Evolutionary conservation across 495 filamentous ascomycete species (phyloP).

Genomic region (Pyrenopolyporus hunteri): DNA sequence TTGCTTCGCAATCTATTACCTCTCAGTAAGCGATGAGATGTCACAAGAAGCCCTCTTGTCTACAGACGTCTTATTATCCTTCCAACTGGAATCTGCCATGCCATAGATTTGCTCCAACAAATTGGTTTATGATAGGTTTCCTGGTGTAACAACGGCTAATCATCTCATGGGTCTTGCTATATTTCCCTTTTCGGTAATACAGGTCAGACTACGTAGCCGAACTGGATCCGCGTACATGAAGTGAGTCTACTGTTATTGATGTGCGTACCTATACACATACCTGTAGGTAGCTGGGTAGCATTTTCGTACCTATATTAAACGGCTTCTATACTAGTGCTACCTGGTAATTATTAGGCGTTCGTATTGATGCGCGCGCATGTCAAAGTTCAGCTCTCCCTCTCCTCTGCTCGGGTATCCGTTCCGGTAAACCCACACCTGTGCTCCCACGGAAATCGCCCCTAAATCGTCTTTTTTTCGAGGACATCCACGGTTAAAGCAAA

Average conservation of each 20-base stretch:
- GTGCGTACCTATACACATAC: slow-evolving; percentile 25
- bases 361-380: slow-evolving; percentile 19
- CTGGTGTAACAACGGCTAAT: slow-evolving; percentile 23
- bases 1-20: slow-evolving; percentile 29
- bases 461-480: slow-evolving; percentile 10
- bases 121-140: not conserved
- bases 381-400: slow-evolving; percentile 7
- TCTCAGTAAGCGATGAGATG: not conserved
- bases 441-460: slow-evolving; percentile 7
- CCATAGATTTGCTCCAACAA: slow-evolving; percentile 8
- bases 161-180: slow-evolving; percentile 9
- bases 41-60: not conserved
- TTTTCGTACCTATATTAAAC: slow-evolving; percentile 14
- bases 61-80: not conserved
- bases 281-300: slow-evolving; percentile 14
- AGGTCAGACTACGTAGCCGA: slow-evolving; percentile 11
- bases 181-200: slow-evolving; percentile 9
- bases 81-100: slow-evolving; percentile 2
- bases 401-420: slow-evolving; percentile 19
- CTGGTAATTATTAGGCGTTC: slow-evolving; percentile 15
- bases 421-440: slow-evolving; percentile 27
- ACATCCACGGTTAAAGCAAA: slow-evolving; percentile 7
- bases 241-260: slow-evolving; percentile 14
- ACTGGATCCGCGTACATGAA: slow-evolving; percentile 5
- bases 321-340: slow-evolving; percentile 17